Percentiles rank a stretch among this genome's conserved stretches.
Conservation (phyloP, 163 green algal species). For the Scenedesmus sp. region DNA sequence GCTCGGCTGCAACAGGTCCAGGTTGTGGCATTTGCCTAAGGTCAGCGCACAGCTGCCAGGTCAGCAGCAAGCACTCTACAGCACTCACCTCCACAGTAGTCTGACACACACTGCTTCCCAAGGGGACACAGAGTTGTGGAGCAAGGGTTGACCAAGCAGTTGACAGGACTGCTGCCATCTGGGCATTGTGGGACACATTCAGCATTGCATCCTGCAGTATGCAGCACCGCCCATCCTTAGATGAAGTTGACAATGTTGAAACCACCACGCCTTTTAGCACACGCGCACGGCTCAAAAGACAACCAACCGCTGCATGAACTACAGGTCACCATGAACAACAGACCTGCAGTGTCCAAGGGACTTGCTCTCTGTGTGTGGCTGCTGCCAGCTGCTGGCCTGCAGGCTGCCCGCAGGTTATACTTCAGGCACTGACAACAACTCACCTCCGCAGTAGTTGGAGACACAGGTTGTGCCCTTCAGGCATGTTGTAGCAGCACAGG, state of each 20-base stretch:
- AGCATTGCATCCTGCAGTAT: neutral
- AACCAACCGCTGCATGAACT: neutral
- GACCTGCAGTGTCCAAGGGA: neutral
- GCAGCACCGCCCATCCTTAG: neutral
- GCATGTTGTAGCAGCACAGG: neutral
- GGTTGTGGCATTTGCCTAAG: no score
- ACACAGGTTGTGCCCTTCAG: neutral
- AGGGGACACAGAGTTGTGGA: neutral
- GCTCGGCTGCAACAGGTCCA: no score
- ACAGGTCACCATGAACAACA: neutral
- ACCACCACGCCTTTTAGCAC: neutral
- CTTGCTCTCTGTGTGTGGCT: neutral
- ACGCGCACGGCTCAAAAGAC: neutral
- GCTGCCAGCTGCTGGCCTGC: neutral
- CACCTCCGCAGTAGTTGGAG: neutral
- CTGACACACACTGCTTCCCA: neutral
- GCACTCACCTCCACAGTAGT: neutral
- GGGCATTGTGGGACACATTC: neutral
- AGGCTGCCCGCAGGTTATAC: no score
- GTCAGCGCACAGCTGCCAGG: neutral
- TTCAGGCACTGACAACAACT: neutral
- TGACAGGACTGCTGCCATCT: neutral
- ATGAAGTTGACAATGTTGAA: neutral
- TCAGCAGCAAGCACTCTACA: neutral
- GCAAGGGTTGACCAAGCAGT: slow-evolving; percentile 10